Evolutionary conservation across 495 filamentous ascomycete genomes (phyloP), one percentile per base, ranked within the genome.

Genomic region (Melanomma pulvis-pyrius): DNA sequence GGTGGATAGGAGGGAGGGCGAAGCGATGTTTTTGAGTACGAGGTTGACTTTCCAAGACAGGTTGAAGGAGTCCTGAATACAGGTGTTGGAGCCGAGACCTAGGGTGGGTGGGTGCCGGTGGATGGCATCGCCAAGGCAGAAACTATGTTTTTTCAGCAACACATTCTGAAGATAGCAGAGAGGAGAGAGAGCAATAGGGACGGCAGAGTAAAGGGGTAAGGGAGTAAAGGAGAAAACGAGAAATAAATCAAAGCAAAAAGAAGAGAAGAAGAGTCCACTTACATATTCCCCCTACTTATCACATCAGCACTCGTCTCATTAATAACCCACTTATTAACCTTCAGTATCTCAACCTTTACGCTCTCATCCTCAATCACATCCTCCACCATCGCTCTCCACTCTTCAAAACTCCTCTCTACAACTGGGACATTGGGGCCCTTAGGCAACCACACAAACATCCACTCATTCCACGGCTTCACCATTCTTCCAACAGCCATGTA

Each of bases 31-130:
- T 50, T 62, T 47, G 48, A 82, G 56, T 0, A 84, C 83, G 48
- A 77, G 79, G 1, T 81, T 81, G 21, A 85, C 69, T 61, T 86
- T 86, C 83, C 83, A 86, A 9, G 83, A 81, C 17, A 86, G 67
- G 57, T 86, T 85, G 63, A 77, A 82, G 0, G 82, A 78, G 65
- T 86, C 83, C 74, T 83, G 80, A 6, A 85, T 78, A 64, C 82
- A 82, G 13, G 82, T 84, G 59, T 86, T 86, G 17, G 73, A 77
- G 13, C 83, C 83, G 1, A 84, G 77, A 0, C 81, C 82, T 57
- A 82, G 81, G 0, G 77, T 72, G 8, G 82, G 82, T 0, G 82
- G 81, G 60, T 84, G 83, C 0, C 82, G 77, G 61, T 85, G 83
- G 2, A 80, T 78, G 0, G 80, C 81, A 68, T 84, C 83, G 21